A percentile compares a stretch with the other conserved stretches of the same genome.
These are phyloP conservation scores for Plasmodium reichenowi DNA, from an alignment of 169 alveolate genomes.

Conservation along the genomic window DNA sequence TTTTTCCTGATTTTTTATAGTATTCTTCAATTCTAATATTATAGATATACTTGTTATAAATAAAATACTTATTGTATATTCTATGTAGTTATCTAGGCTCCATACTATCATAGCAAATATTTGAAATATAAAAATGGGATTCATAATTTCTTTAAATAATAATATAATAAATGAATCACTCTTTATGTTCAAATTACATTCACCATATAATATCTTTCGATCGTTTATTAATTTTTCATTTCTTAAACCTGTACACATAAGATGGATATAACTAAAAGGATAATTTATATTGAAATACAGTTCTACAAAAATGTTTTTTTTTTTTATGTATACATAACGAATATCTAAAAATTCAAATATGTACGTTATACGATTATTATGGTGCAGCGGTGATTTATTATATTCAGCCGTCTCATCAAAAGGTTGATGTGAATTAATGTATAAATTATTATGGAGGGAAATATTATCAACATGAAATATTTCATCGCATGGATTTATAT, in stretches of 20 bases:
- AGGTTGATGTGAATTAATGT: too few relatives aligned
- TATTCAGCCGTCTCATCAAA: too few relatives aligned
- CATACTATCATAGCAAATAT: conserved; percentile 1
- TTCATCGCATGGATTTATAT: too few relatives aligned
- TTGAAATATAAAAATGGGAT: conserved; percentile 3
- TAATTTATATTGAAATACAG: not conserved
- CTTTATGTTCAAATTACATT: not conserved
- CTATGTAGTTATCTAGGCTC: not conserved
- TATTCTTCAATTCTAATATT: not conserved
- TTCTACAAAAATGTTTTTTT: not conserved
- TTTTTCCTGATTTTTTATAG: not conserved
- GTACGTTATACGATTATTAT: not conserved
- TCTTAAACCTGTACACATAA: conserved; percentile 1
- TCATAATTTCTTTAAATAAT: not conserved
- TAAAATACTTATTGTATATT: not conserved
- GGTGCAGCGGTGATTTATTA: not conserved
- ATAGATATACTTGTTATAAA: not conserved
- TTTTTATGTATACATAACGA: conserved; percentile 3
- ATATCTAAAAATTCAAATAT: conserved; percentile 3
- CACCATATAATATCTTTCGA: conserved; percentile 3
- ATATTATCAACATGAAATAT: too few relatives aligned
- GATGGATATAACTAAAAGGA: not conserved
- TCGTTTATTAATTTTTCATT: not conserved
- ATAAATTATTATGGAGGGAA: too few relatives aligned
- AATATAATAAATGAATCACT: not conserved